phyloP scores from a whole-genome alignment of 1,284 basidiomycete species.

The Chiua sp. region DNA sequence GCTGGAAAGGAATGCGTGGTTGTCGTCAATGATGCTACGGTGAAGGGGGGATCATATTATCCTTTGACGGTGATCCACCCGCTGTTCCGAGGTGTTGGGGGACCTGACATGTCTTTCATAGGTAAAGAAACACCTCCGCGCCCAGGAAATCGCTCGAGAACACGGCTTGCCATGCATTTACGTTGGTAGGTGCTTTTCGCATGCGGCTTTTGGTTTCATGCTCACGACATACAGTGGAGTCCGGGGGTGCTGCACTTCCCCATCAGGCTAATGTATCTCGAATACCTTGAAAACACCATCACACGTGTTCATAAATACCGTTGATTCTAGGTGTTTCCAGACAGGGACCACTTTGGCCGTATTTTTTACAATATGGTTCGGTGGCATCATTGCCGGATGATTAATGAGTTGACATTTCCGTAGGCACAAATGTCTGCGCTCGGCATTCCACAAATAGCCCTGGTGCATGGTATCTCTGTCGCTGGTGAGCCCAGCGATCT shows the following conservation, averaged over 20 bases:
- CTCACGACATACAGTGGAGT: conserved; percentile 70
- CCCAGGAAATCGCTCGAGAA: conserved; percentile 92
- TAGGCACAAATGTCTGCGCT: conserved; percentile 91
- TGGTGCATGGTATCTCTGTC: conserved; percentile 95
- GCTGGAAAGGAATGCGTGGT: conserved; percentile 87
- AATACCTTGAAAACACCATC: background rate
- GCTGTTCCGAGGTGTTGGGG: background rate
- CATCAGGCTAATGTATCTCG: conserved; percentile 83
- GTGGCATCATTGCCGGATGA: conserved; percentile 8
- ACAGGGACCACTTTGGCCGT: conserved; percentile 92
- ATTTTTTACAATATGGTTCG: conserved; percentile 97
- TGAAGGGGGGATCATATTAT: conserved; percentile 94
- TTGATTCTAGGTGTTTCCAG: conserved; percentile 68
- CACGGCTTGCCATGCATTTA: conserved; percentile 93
- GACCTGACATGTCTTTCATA: conserved; percentile 32
- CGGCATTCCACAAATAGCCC: conserved; percentile 90
- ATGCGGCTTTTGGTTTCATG: background rate
- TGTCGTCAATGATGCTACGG: conserved; percentile 93
- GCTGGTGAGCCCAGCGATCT: conserved; percentile 55
- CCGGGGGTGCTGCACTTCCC: conserved; percentile 92
- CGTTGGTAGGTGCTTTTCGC: conserved; percentile 63
- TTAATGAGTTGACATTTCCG: conserved; percentile 14
- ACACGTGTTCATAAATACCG: conserved; percentile 20
- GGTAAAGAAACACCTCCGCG: conserved; percentile 96
- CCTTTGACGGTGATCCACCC: conserved; percentile 75